These are phyloP conservation scores for Hypomontagnella submonticulosa DNA, from an alignment of 495 filamentous ascomycete species.

Conservation along the genomic window DNA sequence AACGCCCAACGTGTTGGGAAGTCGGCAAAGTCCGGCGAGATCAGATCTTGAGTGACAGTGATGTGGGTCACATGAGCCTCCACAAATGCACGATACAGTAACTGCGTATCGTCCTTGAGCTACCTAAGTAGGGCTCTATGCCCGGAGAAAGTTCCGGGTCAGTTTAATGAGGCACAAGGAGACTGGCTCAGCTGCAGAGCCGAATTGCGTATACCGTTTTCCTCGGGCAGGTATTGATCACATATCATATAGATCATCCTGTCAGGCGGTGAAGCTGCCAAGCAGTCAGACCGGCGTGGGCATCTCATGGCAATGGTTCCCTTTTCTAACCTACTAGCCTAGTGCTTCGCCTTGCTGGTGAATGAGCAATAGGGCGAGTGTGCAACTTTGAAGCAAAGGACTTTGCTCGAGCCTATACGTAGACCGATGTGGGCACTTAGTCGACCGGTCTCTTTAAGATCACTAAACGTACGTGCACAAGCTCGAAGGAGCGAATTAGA, in stretches of 20 bases:
- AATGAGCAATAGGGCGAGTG: too few species aligned
- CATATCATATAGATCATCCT: background rate
- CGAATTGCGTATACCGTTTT: background rate
- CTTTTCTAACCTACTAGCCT: background rate
- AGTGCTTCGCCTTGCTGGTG: too few species aligned
- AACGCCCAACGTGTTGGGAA: too few species aligned
- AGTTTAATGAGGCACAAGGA: background rate
- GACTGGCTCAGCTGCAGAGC: background rate
- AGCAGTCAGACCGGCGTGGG: conserved; percentile 16
- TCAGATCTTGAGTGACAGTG: too few species aligned
- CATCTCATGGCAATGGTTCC: background rate
- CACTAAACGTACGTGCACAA: conserved; percentile 10
- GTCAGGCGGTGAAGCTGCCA: conserved; percentile 15
- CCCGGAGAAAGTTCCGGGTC: background rate
- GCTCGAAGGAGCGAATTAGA: conserved; percentile 25
- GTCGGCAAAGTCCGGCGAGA: too few species aligned
- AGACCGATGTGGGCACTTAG: too few species aligned
- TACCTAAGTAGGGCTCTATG: background rate
- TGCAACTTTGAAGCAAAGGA: too few species aligned
- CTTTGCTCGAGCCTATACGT: too few species aligned
- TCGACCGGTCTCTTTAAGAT: conserved; percentile 4
- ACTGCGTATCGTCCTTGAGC: background rate
- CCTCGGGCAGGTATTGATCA: background rate
- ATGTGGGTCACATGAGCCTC: conserved; percentile 12
- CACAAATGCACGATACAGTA: conserved; percentile 3